These are phyloP conservation scores for Malassezia sympodialis DNA, from an alignment of 1,284 basidiomycete genomes.

Conservation along the genomic window DNA sequence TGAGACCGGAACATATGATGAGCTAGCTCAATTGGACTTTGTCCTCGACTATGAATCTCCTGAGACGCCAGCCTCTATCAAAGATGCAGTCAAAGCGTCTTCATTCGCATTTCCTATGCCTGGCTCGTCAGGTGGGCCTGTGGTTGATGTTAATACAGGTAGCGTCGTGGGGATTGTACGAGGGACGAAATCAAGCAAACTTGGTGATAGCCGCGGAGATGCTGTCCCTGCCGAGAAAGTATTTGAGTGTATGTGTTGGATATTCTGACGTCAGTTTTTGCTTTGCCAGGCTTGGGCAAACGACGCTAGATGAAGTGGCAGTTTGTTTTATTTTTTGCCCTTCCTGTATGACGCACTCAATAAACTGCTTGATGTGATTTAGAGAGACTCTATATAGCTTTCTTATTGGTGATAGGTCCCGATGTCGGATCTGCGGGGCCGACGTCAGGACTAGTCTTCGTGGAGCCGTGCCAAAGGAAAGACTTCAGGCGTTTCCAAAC, in stretches of 20 bases:
- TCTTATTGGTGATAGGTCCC: constrained; percentile 12
- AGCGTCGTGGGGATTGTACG: constrained; percentile 62
- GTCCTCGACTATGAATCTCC: constrained; percentile 25
- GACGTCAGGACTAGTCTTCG: neutral
- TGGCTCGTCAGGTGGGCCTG: constrained; percentile 63
- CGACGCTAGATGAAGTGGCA: neutral
- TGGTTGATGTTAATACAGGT: constrained; percentile 59
- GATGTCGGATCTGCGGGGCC: neutral
- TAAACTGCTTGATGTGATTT: neutral
- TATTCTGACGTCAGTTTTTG: constrained; percentile 24
- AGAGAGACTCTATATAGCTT: constrained; percentile 7
- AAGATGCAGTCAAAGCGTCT: constrained; percentile 13
- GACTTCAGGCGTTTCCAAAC: neutral
- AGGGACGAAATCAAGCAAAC: constrained; percentile 54
- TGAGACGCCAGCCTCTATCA: constrained; percentile 28
- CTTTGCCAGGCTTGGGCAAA: constrained; percentile 33
- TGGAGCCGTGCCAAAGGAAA: neutral
- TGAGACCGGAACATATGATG: constrained; percentile 60
- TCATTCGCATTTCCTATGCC: constrained; percentile 53
- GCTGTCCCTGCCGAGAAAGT: constrained; percentile 62
- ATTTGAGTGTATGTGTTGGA: constrained; percentile 51
- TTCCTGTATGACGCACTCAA: neutral
- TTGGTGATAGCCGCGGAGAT: constrained; percentile 59
- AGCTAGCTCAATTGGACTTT: constrained; percentile 55
- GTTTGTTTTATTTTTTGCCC: neutral